Conservation (phyloP, 345 rosid species). For the Pelargonium nanum region DNA sequence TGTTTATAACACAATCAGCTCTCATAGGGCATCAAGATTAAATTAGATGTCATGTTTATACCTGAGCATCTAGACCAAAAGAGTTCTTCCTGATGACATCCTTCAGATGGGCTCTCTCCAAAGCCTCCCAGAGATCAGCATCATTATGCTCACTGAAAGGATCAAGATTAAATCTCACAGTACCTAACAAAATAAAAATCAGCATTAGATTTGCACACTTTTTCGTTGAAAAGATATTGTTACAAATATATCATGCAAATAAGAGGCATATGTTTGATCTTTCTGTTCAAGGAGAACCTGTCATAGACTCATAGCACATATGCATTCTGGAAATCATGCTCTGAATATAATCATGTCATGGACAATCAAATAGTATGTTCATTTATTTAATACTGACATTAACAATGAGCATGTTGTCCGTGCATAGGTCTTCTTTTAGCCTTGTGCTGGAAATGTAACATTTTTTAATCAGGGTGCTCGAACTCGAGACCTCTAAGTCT, state of each 20-base stretch:
- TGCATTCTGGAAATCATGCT: not conserved
- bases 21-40: not conserved
- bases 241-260: not conserved
- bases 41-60: slow-evolving; percentile 6
- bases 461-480: no score
- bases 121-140: slow-evolving; percentile 88
- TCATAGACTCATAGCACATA: not conserved
- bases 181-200: slow-evolving; percentile 33
- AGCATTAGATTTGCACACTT: slow-evolving; percentile 8
- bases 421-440: no score
- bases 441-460: no score
- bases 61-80: slow-evolving; percentile 72
- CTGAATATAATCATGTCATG: no score
- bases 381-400: no score
- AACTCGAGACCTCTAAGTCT: no score
- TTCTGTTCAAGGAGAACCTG: not conserved
- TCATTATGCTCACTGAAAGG: slow-evolving; percentile 83
- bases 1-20: no score
- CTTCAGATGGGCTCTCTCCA: slow-evolving; percentile 76
- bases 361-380: no score
- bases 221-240: not conserved
- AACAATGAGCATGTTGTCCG: no score
- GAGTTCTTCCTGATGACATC: slow-evolving; percentile 64
- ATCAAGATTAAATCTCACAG: slow-evolving; percentile 83
- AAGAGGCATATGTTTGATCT: not conserved